Base-by-base conservation (phyloP, 2,329 filamentous ascomycete genomes). In the Diplocarpon rosae region DNA sequence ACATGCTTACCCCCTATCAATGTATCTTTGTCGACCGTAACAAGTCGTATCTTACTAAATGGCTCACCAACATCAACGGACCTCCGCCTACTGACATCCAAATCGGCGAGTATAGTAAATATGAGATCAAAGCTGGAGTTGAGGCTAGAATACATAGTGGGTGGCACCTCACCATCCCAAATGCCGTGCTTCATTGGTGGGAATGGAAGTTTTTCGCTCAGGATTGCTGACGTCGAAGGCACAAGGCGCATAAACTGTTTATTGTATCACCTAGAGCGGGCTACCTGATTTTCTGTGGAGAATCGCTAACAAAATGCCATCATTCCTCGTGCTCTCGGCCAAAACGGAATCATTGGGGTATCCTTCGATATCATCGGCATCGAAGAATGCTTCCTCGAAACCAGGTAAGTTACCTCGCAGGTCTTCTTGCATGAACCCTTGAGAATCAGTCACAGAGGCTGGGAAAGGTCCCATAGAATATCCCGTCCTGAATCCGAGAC, bases 331-430 rank as follows among this genome's bases (percentile, higher is more conserved):
- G 28, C 48, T 47, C 11, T 52, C 53, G 2, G 40, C 28, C 8
- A 56, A 43, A 3, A 43, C 32, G 5, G 48, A 49, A 3, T 54
- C 34, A 38, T 74, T 69, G 2, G 93, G 65, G 58, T 88, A 92
- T 11, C 75, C 70, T 61, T 92, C 83, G 0, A 88, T 79, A 59
- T 92, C 86, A 47, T 85, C 73, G 0, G 78, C 66, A 57, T 92
- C 85, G 53, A 83, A 85, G 69, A 85, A 92, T 40, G 85, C 76
- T 4, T 84, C 84, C 47, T 83, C 74, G 49, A 80, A 83, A 0
- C 82, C 82, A 1, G 73, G 70, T 7, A 80, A 61, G 32, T 69
- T 70, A 51, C 75, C 70, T 15, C 65, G 65, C 52, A 83, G 67
- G 13, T 69, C 66, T 11, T 62, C 57, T 31, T 69, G 65, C 7